phyloP scores from a whole-genome alignment of 352 stramenopile species.

The Globisporangium nodosum region DNA sequence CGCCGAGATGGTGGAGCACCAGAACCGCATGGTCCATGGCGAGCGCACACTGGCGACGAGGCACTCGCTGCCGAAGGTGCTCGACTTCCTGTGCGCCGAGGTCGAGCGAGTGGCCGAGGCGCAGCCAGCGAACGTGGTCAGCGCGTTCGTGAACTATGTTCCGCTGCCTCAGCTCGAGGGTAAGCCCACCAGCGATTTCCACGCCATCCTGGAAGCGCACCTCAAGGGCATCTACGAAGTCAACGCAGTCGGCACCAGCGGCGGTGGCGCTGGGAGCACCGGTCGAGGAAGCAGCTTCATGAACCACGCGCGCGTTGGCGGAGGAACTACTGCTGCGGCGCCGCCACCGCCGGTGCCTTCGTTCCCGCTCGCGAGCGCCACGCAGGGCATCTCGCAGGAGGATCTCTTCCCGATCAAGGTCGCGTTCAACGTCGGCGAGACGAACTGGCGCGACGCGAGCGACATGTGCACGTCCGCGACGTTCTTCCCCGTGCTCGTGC shows the following conservation, averaged over 20 bases:
- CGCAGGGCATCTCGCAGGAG: constrained; percentile 19
- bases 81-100: constrained; percentile 55
- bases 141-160: constrained; percentile 18
- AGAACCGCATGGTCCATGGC: constrained; percentile 57
- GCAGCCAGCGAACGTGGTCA: constrained; percentile 9
- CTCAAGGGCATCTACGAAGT: constrained; percentile 21
- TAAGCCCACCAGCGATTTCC: constrained; percentile 4
- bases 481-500: constrained; percentile 41
- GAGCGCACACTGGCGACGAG: constrained; percentile 17
- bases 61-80: constrained; percentile 40
- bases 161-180: constrained; percentile 10
- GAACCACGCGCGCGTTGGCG: not conserved
- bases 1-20: constrained; percentile 55
- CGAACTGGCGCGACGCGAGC: constrained; percentile 47
- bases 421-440: constrained; percentile 68
- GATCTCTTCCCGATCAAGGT: constrained; percentile 69
- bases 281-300: constrained; percentile 1
- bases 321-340: not conserved
- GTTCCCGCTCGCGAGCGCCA: constrained; percentile 4
- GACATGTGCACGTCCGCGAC: constrained; percentile 16
- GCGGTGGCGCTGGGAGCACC: not conserved
- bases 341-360: constrained; percentile 22
- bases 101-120: constrained; percentile 30
- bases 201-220: constrained; percentile 19
- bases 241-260: constrained; percentile 5